A percentile compares a stretch with the other conserved stretches of the same genome.
Conservation (phyloP, 805 yeast species). For the Candida caryicola region DNA sequence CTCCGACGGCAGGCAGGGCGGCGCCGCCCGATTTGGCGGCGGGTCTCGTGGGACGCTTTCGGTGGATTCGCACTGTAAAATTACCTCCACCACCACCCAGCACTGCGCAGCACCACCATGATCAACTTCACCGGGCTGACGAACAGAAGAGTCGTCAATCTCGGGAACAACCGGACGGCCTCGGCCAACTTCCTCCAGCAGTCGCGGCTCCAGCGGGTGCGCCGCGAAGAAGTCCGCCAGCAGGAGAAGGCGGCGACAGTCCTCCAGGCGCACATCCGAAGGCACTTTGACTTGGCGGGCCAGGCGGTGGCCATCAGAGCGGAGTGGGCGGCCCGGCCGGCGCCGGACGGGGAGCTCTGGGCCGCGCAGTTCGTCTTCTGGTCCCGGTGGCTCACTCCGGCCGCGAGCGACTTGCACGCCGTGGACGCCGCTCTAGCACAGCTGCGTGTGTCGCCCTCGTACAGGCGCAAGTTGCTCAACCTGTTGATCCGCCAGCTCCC, state of each 20-base stretch:
- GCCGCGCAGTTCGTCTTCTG: neutral
- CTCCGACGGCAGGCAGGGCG: too few relatives aligned
- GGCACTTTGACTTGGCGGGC: constrained; percentile 30
- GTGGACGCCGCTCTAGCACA: too few relatives aligned
- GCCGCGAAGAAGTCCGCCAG: constrained; percentile 55
- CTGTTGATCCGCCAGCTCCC: neutral
- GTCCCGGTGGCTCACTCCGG: neutral
- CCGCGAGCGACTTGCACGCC: neutral
- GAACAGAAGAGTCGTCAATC: constrained; percentile 60
- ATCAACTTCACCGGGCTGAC: constrained; percentile 67
- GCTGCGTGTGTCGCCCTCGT: too few relatives aligned
- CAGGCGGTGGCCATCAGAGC: constrained; percentile 16
- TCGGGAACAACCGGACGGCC: constrained; percentile 49
- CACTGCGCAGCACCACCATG: constrained; percentile 24
- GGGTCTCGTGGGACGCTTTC: too few relatives aligned
- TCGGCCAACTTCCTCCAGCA: constrained; percentile 49
- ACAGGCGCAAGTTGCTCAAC: too few relatives aligned
- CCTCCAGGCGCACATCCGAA: constrained; percentile 51
- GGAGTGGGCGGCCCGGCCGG: neutral
- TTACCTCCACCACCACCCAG: too few relatives aligned
- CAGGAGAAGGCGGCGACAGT: constrained; percentile 47
- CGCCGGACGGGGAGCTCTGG: neutral
- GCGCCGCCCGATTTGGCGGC: too few relatives aligned
- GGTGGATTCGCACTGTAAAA: too few relatives aligned
- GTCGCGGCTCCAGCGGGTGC: constrained; percentile 63